These are phyloP conservation scores for Coniophora puteana DNA, from an alignment of 1,284 basidiomycete species.

Conservation along the genomic window DNA sequence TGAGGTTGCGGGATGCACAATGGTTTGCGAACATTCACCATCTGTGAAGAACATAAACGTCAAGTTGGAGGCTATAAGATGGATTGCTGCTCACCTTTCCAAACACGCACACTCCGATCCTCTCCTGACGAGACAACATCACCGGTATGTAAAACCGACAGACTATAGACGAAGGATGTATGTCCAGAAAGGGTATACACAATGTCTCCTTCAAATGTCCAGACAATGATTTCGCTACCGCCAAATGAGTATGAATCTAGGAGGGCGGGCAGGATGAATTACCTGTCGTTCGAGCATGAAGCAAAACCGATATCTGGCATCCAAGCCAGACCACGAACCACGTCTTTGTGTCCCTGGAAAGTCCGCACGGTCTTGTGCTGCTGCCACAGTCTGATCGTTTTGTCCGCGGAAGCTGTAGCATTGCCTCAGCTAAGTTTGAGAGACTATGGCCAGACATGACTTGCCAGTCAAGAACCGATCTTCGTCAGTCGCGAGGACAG, in stretches of 20 bases:
- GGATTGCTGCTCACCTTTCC: slow-evolving; percentile 50
- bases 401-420: slow-evolving; percentile 90
- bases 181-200: slow-evolving; percentile 85
- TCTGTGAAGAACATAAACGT: slow-evolving; percentile 34
- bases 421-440: slow-evolving; percentile 3
- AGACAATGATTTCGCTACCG: slow-evolving; percentile 83
- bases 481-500: slow-evolving; percentile 80
- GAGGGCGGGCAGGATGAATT: slow-evolving; percentile 5
- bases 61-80: slow-evolving; percentile 1
- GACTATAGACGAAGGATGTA: slow-evolving; percentile 94
- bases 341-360: slow-evolving; percentile 86
- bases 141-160: slow-evolving; percentile 76
- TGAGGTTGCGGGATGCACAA: slow-evolving; percentile 90
- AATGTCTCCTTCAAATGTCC: slow-evolving; percentile 79
- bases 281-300: slow-evolving; percentile 95
- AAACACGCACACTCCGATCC: slow-evolving; percentile 79
- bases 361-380: slow-evolving; percentile 71
- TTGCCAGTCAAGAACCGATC: slow-evolving; percentile 81
- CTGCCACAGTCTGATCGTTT: slow-evolving; percentile 87
- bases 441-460: slow-evolving; percentile 15
- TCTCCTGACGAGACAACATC: slow-evolving; percentile 80
- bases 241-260: slow-evolving; percentile 8
- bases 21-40: slow-evolving; percentile 80
- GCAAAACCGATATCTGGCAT: slow-evolving; percentile 89
- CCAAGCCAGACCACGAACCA: slow-evolving; percentile 82